Base-by-base conservation (phyloP, 768 basidiomycete genomes). In the Hydnum rufescens region DNA sequence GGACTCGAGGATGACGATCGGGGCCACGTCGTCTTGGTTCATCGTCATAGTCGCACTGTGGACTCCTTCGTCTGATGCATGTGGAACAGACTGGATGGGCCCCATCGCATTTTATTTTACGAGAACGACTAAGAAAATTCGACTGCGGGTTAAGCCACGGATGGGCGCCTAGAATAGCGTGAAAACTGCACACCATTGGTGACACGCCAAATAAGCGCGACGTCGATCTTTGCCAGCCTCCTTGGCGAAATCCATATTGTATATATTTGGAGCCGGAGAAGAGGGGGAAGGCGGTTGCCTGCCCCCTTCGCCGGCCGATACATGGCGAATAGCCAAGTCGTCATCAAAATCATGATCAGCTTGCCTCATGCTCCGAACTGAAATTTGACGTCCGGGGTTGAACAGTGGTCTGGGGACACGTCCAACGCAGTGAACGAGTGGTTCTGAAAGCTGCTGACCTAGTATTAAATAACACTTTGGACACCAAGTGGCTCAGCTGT, bases 71-170 rank as follows among this genome's bases (percentile, higher is more conserved):
- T 47, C 44, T 13, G 26, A 47, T 13, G 25, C 44, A 47, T 13
- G 44, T 47, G 8, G 44, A 13, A 25, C 44, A 47, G 8, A 16
- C 26, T 28, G 44, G 44, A 16, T 26, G 13, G 44, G 26, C 13
- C 13, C 44, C 44, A 47, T 47, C 44, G 44, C 44, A 47, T 47
- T 28, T 47, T 16, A 47, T 28, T 47, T 47, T 47, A 8, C 44
- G 44, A 13, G 26, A 16, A 47, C 44, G 44, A 25, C 44, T 47
- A 25, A 13, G 44, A 26, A 28, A 8, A 16, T 16, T 8, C 25
- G 26, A 47, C 44, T 8, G 26, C 8, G 13, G 44, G 22, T 39
- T 13, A 22, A 39, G 44, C 26, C 26, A 28, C 8, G 26, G 13
- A 28, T 13, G 26, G 26, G 8, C 13, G 44, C 44, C 44, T 8